These are phyloP conservation scores for Cenchrus purpureus DNA, from an alignment of 176 grass and related monocot genomes.

Conservation along the genomic window DNA sequence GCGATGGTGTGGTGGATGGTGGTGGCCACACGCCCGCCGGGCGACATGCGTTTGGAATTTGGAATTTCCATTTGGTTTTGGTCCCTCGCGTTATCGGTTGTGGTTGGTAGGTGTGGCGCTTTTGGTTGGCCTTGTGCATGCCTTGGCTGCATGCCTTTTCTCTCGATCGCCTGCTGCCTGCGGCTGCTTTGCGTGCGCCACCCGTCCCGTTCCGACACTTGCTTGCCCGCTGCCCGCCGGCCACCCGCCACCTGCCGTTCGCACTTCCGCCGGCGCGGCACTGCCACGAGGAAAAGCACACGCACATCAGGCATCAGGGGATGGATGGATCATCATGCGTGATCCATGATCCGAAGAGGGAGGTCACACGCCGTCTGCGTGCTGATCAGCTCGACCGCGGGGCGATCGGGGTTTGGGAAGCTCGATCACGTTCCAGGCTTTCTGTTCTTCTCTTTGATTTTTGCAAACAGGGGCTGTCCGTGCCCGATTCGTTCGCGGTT, in stretches of 20 bases:
- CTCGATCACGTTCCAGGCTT: no score
- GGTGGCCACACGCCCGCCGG: not conserved
- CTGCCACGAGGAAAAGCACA: not conserved
- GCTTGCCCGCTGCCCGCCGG: not conserved
- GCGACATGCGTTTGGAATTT: not conserved
- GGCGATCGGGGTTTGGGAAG: no score
- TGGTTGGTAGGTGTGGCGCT: conserved; percentile 15
- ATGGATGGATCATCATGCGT: not conserved
- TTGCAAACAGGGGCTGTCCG: not conserved
- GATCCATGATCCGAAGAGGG: no score
- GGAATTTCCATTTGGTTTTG: no score
- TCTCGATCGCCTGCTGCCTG: no score
- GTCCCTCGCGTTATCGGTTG: not conserved
- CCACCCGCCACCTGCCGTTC: conserved; percentile 7
- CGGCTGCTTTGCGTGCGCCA: conserved; percentile 33
- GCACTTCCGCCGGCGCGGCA: no score
- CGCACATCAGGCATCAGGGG: no score
- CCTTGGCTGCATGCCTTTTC: not conserved
- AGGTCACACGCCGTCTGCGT: no score
- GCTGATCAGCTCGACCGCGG: no score
- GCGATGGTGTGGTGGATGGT: not conserved
- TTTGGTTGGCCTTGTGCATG: no score
- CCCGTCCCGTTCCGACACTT: not conserved
- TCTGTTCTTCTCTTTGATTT: no score
- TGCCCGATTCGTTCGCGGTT: not conserved